Evolutionary conservation across 2,329 filamentous ascomycete species (phyloP).

Genomic region (Trichoderma oligosporum): DNA sequence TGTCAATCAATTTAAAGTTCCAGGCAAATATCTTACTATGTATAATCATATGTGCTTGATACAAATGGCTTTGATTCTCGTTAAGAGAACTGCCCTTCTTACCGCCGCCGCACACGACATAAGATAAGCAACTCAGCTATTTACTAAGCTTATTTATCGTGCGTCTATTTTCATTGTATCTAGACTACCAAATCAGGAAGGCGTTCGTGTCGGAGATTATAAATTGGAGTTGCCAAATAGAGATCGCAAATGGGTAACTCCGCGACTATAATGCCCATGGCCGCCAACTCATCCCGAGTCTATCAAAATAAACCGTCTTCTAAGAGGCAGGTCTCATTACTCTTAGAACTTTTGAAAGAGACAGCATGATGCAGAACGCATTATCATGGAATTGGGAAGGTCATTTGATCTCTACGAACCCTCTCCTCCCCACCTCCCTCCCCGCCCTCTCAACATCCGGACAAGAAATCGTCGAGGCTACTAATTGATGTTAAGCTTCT

Average conservation of each 20-base stretch:
- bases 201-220: not conserved
- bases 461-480: too few relatives aligned
- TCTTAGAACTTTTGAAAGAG: conserved; percentile 2
- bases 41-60: too few relatives aligned
- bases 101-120: too few relatives aligned
- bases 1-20: too few relatives aligned
- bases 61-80: too few relatives aligned
- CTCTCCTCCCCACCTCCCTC: not conserved
- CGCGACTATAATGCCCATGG: not conserved
- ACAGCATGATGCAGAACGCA: not conserved
- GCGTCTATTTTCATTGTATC: not conserved
- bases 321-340: not conserved
- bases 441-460: too few relatives aligned
- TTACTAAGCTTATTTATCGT: not conserved
- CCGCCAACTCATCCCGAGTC: not conserved
- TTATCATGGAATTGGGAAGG: conserved; percentile 4
- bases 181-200: not conserved
- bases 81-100: too few relatives aligned
- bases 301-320: not conserved
- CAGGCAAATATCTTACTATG: too few relatives aligned
- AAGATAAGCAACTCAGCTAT: not conserved
- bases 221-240: not conserved
- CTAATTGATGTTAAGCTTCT: too few relatives aligned
- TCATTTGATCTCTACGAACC: not conserved
- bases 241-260: not conserved